These are phyloP conservation scores for Plasmodium malariae DNA, from an alignment of 169 alveolate genomes.

Conservation along the genomic window DNA sequence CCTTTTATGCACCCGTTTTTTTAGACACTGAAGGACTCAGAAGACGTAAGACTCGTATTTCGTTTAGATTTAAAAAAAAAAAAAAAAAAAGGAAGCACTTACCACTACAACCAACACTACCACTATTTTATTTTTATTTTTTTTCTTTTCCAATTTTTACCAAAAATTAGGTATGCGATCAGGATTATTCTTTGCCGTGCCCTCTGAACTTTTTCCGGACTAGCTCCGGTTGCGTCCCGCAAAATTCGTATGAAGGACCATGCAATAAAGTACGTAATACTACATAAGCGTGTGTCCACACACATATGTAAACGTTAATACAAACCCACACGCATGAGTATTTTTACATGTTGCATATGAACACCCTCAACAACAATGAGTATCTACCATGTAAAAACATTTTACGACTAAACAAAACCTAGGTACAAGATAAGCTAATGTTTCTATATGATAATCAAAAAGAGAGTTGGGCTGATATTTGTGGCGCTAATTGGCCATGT, in stretches of 20 bases:
- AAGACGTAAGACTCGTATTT: slow-evolving; percentile 1
- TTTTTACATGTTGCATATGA: background rate
- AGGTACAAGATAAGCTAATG: slow-evolving; percentile 59
- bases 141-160: background rate
- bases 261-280: slow-evolving; percentile 37
- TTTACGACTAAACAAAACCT: background rate
- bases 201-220: slow-evolving; percentile 65
- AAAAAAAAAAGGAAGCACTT: background rate
- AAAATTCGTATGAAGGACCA: slow-evolving; percentile 48
- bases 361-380: background rate
- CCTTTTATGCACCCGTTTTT: slow-evolving; percentile 18
- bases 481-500: slow-evolving; percentile 71
- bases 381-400: background rate
- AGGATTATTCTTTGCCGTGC: slow-evolving; percentile 61
- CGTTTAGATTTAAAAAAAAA: background rate
- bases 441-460: slow-evolving; percentile 51
- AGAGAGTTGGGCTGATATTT: slow-evolving; percentile 68
- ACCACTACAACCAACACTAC: too few species aligned
- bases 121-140: background rate
- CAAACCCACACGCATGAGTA: too few species aligned
- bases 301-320: background rate
- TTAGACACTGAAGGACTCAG: slow-evolving; percentile 38
- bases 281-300: too few species aligned
- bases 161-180: slow-evolving; percentile 29
- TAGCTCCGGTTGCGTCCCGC: slow-evolving; percentile 63